A percentile compares a stretch with the other conserved stretches of the same genome.
These are phyloP conservation scores for Mycena metata DNA, from an alignment of 768 basidiomycete genomes.

Conservation along the genomic window DNA sequence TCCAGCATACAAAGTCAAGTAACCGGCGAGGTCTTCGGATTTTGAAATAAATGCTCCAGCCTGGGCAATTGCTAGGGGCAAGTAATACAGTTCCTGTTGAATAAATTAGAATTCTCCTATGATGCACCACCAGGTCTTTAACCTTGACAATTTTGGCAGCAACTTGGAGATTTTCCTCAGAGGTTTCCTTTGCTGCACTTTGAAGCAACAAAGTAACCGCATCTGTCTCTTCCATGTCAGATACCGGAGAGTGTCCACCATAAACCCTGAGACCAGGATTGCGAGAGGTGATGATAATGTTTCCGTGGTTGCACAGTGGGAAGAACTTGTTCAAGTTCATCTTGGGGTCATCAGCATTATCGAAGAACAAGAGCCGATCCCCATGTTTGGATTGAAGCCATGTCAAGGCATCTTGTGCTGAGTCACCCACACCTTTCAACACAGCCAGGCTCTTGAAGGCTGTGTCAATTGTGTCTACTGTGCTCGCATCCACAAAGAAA, in stretches of 20 bases:
- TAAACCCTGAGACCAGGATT: neutral
- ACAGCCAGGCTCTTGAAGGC: conserved; percentile 15
- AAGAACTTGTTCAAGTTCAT: conserved; percentile 13
- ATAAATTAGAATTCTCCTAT: too few species aligned
- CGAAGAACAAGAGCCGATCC: conserved; percentile 13
- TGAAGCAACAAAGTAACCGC: too few species aligned
- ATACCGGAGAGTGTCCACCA: neutral
- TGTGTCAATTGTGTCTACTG: neutral
- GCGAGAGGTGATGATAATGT: conserved; percentile 26
- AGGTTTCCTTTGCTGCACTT: too few species aligned
- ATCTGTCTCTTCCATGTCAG: neutral
- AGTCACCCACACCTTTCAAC: neutral
- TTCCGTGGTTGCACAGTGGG: conserved; percentile 22
- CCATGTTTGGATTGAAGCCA: neutral
- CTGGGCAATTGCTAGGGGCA: too few species aligned
- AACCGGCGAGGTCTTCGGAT: too few species aligned
- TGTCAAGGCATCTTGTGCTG: neutral
- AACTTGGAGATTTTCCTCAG: too few species aligned
- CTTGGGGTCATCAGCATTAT: conserved; percentile 14
- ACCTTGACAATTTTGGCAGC: too few species aligned
- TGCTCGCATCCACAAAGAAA: conserved; percentile 15
- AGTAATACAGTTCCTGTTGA: too few species aligned
- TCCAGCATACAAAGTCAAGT: too few species aligned
- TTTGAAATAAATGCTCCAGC: too few species aligned
- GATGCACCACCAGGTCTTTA: too few species aligned